These are phyloP conservation scores for Pseudopyricularia cyperi DNA, from an alignment of 2,329 filamentous ascomycete species.

Conservation along the genomic window DNA sequence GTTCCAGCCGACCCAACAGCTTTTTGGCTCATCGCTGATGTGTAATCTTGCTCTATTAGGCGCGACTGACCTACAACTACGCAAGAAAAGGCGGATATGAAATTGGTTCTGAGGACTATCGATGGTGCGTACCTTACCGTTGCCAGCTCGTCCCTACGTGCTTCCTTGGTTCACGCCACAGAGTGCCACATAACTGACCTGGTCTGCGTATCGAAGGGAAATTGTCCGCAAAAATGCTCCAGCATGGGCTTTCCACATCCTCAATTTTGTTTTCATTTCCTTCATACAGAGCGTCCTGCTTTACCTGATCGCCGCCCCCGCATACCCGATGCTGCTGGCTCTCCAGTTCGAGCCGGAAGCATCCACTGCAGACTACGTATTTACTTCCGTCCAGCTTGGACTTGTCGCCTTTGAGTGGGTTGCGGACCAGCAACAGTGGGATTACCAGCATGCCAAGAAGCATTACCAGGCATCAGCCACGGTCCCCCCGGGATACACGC, in stretches of 20 bases:
- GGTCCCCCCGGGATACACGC: slow-evolving; percentile 49
- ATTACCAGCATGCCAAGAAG: slow-evolving; percentile 71
- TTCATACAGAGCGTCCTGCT: slow-evolving; percentile 73
- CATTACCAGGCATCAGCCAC: slow-evolving; percentile 62
- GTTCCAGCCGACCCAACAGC: background rate
- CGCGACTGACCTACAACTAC: slow-evolving; percentile 87
- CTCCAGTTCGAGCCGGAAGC: slow-evolving; percentile 45
- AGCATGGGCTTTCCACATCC: slow-evolving; percentile 57
- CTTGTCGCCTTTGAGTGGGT: slow-evolving; percentile 59
- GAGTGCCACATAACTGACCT: background rate
- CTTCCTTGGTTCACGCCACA: too few relatives aligned
- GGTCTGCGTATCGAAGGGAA: slow-evolving; percentile 32
- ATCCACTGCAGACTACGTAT: slow-evolving; percentile 31
- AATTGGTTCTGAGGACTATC: slow-evolving; percentile 85
- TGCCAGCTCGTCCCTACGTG: too few relatives aligned
- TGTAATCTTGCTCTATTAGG: slow-evolving; percentile 27
- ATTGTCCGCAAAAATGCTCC: slow-evolving; percentile 57
- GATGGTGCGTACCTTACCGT: slow-evolving; percentile 44
- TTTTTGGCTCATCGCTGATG: background rate
- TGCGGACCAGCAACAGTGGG: slow-evolving; percentile 90
- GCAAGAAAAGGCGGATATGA: slow-evolving; percentile 88
- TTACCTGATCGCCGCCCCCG: slow-evolving; percentile 59
- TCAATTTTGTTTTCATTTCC: slow-evolving; percentile 86
- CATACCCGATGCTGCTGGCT: slow-evolving; percentile 69
- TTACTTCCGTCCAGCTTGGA: slow-evolving; percentile 29